Evolutionary conservation across 2,329 filamentous ascomycete species (phyloP).

Genomic region (Chrysoporthe puriensis): DNA sequence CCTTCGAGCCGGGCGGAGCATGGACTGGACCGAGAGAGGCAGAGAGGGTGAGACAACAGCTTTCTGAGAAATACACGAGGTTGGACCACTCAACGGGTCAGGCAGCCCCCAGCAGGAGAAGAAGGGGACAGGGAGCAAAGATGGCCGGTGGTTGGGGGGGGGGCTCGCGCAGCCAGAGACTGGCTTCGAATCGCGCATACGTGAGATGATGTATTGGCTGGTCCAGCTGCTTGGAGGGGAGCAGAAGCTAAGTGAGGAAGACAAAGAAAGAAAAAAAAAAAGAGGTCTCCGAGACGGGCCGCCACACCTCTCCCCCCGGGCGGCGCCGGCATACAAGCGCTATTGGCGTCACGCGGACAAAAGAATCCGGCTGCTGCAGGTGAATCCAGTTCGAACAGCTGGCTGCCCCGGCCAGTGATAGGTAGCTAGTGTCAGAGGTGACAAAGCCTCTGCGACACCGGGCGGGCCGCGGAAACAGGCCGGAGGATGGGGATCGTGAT

Average conservation of each 20-base stretch:
- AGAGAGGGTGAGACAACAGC: not conserved
- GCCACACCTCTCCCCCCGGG: not conserved
- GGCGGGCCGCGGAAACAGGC: constrained; percentile 14
- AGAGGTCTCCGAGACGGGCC: constrained; percentile 3
- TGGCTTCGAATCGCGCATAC: not conserved
- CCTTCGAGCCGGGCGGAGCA: not conserved
- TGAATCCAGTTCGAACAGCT: not conserved
- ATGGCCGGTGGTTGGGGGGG: not conserved
- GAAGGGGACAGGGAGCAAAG: not conserved
- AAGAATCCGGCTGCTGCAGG: not conserved
- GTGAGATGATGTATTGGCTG: not conserved
- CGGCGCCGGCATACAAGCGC: not conserved
- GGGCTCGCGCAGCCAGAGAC: not conserved
- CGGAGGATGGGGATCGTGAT: constrained; percentile 17
- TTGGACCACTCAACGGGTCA: too few species aligned
- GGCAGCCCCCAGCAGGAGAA: too few species aligned
- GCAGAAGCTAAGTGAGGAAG: not conserved
- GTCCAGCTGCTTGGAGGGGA: not conserved
- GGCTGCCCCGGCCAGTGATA: not conserved
- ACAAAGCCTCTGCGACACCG: constrained; percentile 6
- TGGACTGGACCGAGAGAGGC: not conserved
- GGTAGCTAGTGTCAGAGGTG: constrained; percentile 17
- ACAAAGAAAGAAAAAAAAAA: not conserved
- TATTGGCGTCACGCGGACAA: not conserved
- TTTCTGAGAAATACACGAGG: too few species aligned